phyloP scores from a whole-genome alignment of 441 rosid genomes.

The Lepidium campestre region DNA sequence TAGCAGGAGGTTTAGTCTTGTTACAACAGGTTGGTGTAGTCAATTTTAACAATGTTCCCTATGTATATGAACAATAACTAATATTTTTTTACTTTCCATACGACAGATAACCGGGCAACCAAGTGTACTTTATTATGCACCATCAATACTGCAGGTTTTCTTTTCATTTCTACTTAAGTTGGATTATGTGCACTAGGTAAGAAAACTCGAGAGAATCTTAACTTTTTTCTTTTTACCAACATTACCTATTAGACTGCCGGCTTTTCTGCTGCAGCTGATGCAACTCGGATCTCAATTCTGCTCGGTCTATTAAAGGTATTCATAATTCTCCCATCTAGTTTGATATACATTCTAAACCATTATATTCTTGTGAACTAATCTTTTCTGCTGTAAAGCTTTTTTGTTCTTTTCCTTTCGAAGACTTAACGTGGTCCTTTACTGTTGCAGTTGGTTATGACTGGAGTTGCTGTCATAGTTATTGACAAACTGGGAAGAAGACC shows the following conservation, averaged over 20 bases:
- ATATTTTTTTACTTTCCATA: conserved; percentile 11
- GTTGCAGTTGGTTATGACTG: conserved; percentile 86
- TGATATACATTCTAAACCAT: not conserved
- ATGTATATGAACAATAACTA: not conserved
- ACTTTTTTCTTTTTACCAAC: conserved; percentile 23
- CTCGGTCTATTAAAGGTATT: conserved; percentile 82
- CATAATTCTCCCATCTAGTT: conserved; percentile 5
- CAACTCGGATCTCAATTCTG: conserved; percentile 89
- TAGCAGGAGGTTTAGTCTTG: conserved; percentile 88
- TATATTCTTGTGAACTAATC: not conserved
- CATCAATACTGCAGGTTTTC: conserved; percentile 77
- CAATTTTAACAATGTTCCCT: not conserved
- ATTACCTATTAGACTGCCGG: conserved; percentile 76
- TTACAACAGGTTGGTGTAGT: conserved; percentile 73
- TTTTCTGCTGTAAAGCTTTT: not conserved
- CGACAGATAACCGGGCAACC: conserved; percentile 98
- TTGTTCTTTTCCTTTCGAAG: not conserved
- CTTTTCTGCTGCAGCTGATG: conserved; percentile 92
- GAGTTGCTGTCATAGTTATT: conserved; percentile 72
- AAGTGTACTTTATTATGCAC: conserved; percentile 96
- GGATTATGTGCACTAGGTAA: conserved; percentile 2
- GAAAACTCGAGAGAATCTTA: conserved; percentile 6
- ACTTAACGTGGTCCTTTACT: conserved; percentile 12
- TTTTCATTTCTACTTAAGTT: not conserved
- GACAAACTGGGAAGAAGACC: conserved; percentile 98